Base-by-base conservation (phyloP, 1,284 basidiomycete species). In the Malassezia brasiliensis region DNA sequence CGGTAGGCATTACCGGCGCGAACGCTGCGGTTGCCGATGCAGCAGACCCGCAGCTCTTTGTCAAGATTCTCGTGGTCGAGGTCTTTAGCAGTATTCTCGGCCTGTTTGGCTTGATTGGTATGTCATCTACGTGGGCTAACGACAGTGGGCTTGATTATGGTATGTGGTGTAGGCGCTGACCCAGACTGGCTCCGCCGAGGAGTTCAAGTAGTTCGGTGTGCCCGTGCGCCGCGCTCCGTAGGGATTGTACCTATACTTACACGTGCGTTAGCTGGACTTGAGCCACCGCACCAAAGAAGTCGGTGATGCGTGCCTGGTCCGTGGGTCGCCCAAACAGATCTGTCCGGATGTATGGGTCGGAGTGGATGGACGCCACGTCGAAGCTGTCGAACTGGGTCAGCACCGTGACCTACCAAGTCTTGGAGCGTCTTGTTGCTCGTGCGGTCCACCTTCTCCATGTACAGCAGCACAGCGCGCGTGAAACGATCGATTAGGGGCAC, bases 401-500 rank as follows among this genome's bases (percentile, higher is more conserved):
- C 14, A 11, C 3, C 1, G 2, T 11, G 15, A 47, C 59, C 17
- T 31, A 60, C 59, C 10, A 98, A 81, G 64, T 96, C 87, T 58
- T 85, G 80, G 78, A 96, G 80, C 5, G 87, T 87, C 3, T 80
- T 79, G 38, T 84, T 81, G 40, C 84, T 87, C 0, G 89, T 90
- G 76, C 94, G 96, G 76, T 90, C 88, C 65, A 94, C 84, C 8
- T 82, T 81, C 76, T 96, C 93, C 80, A 99, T 85, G 74, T 83
- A 93, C 62, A 90, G 82, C 10, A 98, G 81, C 25, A 93, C 81
- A 68, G 87, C 87, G 75, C 96, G 91, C 0, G 93, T 98, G 75
- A 84, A 99, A 15, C 85, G 83, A 71, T 98, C 94, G 58, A 96
- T 96, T 50, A 98, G 88, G 0, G 91, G 86, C 0, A 96, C 87